Evolutionary conservation across 441 rosid genomes (phyloP).

Genomic region (Eruca vesicaria): DNA sequence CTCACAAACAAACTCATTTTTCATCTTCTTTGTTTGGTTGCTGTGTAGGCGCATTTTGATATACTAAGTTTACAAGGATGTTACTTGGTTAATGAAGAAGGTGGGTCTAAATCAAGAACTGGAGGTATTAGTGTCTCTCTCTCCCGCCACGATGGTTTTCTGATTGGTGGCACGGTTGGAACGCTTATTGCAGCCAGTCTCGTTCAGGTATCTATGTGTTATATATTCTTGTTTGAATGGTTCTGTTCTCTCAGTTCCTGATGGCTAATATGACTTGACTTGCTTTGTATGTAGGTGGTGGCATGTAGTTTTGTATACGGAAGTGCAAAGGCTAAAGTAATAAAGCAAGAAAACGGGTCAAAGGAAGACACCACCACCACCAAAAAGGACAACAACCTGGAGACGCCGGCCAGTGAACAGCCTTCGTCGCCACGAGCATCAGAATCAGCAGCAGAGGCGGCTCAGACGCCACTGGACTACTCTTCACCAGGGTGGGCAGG

Average conservation of each 20-base stretch:
- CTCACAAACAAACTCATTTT: not conserved
- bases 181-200: conserved; percentile 72
- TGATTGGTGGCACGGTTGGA: conserved; percentile 78
- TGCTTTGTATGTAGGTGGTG: conserved; percentile 56
- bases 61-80: conserved; percentile 91
- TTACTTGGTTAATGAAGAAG: conserved; percentile 81
- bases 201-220: conserved; percentile 59
- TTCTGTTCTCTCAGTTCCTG: too few species aligned
- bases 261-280: not conserved
- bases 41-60: conserved; percentile 71
- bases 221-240: conserved; percentile 1
- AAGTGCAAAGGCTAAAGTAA: conserved; percentile 44
- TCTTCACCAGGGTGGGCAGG: conserved; percentile 44
- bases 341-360: conserved; percentile 48
- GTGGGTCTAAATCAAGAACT: conserved; percentile 64
- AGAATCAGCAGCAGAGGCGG: conserved; percentile 10
- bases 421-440: conserved; percentile 23
- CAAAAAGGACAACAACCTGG: conserved; percentile 22
- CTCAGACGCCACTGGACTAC: conserved; percentile 22
- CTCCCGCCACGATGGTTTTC: conserved; percentile 71
- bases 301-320: conserved; percentile 82
- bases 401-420: conserved; percentile 26
- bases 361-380: conserved; percentile 38
- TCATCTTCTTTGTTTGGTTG: not conserved
- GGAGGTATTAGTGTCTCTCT: conserved; percentile 90